Base-by-base conservation (phyloP, 2,329 filamentous ascomycete species). In the Dendryphion nanum region DNA sequence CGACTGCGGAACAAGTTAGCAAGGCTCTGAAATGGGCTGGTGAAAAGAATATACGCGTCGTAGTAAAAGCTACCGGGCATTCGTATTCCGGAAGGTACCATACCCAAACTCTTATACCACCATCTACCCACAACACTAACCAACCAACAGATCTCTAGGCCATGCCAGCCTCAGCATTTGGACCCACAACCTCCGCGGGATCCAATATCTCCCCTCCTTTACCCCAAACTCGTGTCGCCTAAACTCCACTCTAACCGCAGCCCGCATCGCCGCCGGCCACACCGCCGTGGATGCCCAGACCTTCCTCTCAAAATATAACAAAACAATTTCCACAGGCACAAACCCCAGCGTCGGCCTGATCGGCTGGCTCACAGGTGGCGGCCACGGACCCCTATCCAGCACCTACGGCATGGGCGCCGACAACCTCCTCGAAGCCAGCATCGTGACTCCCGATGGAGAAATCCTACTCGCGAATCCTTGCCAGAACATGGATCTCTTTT, bases 361-460 rank as follows among this genome's bases (percentile, higher is more conserved):
- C 4, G 68, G 69, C 0, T 71, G 67, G 48, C 45, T 63, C 2
- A 50, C 69, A 0, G 66, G 67, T 1, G 67, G 65, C 5, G 68
- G 68, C 1, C 57, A 67, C 15, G 59, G 64, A 0, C 50, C 52
- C 0, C 64, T 71, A 10, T 65, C 66, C 6, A 39, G 31, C 14
- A 59, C 45, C 2, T 59, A 61, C 34, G 66, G 65, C 5, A 59
- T 68, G 59, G 64, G 59, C 6, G 52, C 49, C n/a, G 65, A 68
- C 41, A 59, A 61, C 10, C 37, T 70, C 3, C 47, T 55, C 3
- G 55, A 67, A 44, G 57, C 55, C 1, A 67, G 53, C 0, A 45
- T 70, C 18, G 61, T 68, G 1, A 65, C 60, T 5, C 39, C 58
- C 0, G 17, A 18, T 4, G 48, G 53, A 0, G 42, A 50, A 3